A percentile compares a stretch with the other conserved stretches of the same genome.
Evolutionary conservation across 2,329 filamentous ascomycete genomes (phyloP).

Genomic region (Nemania diffusa): DNA sequence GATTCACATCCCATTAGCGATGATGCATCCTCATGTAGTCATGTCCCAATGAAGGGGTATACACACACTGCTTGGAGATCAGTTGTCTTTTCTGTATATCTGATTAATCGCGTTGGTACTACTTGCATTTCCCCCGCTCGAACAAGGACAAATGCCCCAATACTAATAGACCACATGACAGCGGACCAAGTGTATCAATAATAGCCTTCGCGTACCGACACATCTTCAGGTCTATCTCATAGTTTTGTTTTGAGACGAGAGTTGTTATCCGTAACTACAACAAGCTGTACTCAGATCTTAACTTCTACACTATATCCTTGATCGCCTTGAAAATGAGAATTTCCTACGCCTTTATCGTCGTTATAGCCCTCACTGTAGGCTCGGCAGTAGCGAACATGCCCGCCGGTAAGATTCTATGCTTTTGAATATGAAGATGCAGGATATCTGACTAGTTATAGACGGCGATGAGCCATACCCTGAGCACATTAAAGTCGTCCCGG

Average conservation of each 20-base stretch:
- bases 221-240: neutral
- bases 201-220: neutral
- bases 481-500: slow-evolving; percentile 17
- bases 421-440: neutral
- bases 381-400: neutral
- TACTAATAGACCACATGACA: neutral
- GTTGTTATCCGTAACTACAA: neutral
- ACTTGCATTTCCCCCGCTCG: neutral
- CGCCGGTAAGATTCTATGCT: neutral
- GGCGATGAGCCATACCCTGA: slow-evolving; percentile 13
- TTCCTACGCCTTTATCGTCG: neutral
- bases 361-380: neutral
- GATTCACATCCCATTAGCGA: neutral
- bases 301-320: neutral
- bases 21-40: neutral
- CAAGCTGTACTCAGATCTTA: no score
- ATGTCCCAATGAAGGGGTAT: neutral
- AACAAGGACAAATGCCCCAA: no score
- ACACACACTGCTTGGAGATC: neutral
- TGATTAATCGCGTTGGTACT: neutral
- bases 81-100: neutral
- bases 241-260: neutral
- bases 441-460: neutral
- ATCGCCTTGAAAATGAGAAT: neutral
- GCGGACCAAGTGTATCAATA: neutral